Conservation (phyloP, 1,139 yeast species). For the Suhomyces atakaporum region DNA sequence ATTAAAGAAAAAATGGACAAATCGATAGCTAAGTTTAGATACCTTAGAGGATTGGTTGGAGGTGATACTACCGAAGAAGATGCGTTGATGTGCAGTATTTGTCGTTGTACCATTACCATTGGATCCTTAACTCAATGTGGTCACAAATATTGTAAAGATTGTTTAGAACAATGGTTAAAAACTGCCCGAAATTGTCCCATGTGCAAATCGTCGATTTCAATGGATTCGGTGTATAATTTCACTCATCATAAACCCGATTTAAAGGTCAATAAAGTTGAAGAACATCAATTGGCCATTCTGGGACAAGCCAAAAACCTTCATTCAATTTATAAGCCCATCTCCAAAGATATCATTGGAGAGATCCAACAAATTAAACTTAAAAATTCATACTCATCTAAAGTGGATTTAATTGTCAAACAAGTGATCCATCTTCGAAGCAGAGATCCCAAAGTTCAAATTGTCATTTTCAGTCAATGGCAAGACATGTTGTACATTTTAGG, state of each 20-base stretch:
- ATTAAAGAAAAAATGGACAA: slow-evolving; percentile 32
- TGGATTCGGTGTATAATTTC: slow-evolving; percentile 58
- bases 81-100: slow-evolving; percentile 67
- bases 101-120: slow-evolving; percentile 64
- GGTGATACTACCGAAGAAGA: slow-evolving; percentile 17
- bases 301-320: slow-evolving; percentile 30
- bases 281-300: slow-evolving; percentile 18
- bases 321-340: slow-evolving; percentile 52
- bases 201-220: slow-evolving; percentile 57
- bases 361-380: slow-evolving; percentile 47
- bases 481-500: slow-evolving; percentile 69
- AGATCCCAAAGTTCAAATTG: slow-evolving; percentile 72
- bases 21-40: slow-evolving; percentile 57
- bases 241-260: slow-evolving; percentile 50
- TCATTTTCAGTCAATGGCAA: slow-evolving; percentile 86
- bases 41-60: slow-evolving; percentile 52
- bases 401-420: slow-evolving; percentile 79
- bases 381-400: slow-evolving; percentile 74
- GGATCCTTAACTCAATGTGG: slow-evolving; percentile 90
- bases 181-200: slow-evolving; percentile 67
- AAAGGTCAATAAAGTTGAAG: slow-evolving; percentile 47
- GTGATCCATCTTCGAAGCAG: slow-evolving; percentile 58
- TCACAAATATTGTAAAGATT: slow-evolving; percentile 80
- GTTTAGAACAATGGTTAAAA: slow-evolving; percentile 71
- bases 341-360: slow-evolving; percentile 39